phyloP scores from a whole-genome alignment of 176 grass and related monocot species.

The Saccharum spontaneum region DNA sequence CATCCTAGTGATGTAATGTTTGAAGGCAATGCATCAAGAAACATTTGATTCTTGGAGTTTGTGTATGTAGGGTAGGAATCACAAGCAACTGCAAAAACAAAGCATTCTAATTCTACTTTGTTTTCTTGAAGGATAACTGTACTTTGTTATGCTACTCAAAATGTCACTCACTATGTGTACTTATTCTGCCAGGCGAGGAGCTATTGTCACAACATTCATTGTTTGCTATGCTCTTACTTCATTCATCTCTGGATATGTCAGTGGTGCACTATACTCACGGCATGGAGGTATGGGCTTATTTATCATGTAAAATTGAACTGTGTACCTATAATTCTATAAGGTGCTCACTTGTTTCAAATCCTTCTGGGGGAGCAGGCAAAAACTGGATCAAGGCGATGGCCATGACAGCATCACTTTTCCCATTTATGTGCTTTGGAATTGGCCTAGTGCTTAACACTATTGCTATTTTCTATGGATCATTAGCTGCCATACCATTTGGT shows the following conservation, averaged over 20 bases:
- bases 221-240: constrained; percentile 96
- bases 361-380: constrained; percentile 62
- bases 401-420: constrained; percentile 83
- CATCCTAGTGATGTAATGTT: constrained; percentile 2
- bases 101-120: constrained; percentile 14
- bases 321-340: constrained; percentile 12
- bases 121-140: neutral
- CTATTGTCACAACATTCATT: constrained; percentile 92
- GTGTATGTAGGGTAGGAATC: neutral
- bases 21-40: neutral
- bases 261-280: constrained; percentile 72
- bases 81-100: constrained; percentile 7
- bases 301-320: constrained; percentile 20
- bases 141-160: constrained; percentile 24
- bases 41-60: neutral
- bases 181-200: constrained; percentile 61
- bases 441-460: constrained; percentile 81
- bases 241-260: constrained; percentile 90
- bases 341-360: constrained; percentile 14
- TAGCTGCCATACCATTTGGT: constrained; percentile 96
- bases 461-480: constrained; percentile 90
- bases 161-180: constrained; percentile 6
- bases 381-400: constrained; percentile 91
- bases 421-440: constrained; percentile 95
- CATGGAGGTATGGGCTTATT: constrained; percentile 66